phyloP scores from a whole-genome alignment of 2,329 filamentous ascomycete genomes.

The Xylaria digitata region DNA sequence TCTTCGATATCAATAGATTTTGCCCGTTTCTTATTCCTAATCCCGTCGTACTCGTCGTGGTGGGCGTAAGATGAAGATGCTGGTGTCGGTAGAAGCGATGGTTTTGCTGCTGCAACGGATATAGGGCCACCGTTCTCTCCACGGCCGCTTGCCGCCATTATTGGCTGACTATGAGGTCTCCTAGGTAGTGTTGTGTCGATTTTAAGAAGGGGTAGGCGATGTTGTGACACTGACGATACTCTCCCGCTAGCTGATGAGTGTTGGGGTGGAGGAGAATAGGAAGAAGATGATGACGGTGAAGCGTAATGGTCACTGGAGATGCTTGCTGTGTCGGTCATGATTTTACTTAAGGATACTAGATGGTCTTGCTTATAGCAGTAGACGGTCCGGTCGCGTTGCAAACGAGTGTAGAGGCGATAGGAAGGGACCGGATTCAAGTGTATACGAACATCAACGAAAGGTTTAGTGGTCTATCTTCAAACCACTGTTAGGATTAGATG shows the following conservation, averaged over 20 bases:
- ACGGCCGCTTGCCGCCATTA: constrained; percentile 42
- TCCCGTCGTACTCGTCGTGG: constrained; percentile 21
- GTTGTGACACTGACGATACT: constrained; percentile 31
- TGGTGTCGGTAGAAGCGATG: constrained; percentile 30
- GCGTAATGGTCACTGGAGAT: constrained; percentile 37
- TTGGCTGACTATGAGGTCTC: constrained; percentile 43
- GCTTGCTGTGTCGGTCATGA: constrained; percentile 45
- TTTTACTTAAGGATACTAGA: constrained; percentile 25
- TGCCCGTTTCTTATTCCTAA: constrained; percentile 56
- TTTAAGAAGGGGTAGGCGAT: constrained; percentile 32
- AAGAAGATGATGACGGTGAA: constrained; percentile 40
- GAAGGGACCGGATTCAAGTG: constrained; percentile 37
- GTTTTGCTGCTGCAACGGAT: constrained; percentile 32
- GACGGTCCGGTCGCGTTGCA: constrained; percentile 37
- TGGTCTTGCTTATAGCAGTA: constrained; percentile 15
- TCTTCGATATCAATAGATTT: constrained; percentile 60
- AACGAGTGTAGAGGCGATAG: constrained; percentile 36
- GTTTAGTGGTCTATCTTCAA: constrained; percentile 41
- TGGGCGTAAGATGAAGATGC: constrained; percentile 27
- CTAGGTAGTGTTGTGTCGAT: constrained; percentile 30
- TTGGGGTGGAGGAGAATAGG: constrained; percentile 35
- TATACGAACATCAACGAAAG: constrained; percentile 37
- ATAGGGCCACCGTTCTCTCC: constrained; percentile 29
- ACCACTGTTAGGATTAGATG: constrained; percentile 28
- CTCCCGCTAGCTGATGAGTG: constrained; percentile 34